A percentile compares a stretch with the other conserved stretches of the same genome.
phyloP scores from a whole-genome alignment of 768 basidiomycete genomes.

The Kwoniella dejecticola region DNA sequence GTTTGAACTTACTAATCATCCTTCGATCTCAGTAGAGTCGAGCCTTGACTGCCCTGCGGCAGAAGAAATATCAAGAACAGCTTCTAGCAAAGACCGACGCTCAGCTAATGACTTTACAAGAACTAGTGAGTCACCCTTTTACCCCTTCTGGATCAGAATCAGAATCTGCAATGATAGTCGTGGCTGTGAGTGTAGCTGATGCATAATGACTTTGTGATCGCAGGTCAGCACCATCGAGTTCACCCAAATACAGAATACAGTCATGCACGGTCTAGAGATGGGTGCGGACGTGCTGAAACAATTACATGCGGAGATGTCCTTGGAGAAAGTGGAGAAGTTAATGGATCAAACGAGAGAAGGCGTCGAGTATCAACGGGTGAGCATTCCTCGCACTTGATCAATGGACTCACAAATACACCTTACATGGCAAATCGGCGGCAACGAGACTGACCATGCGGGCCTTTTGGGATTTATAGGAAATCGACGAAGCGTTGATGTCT shows the following conservation, averaged over 20 bases:
- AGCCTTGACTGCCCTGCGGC: constrained; percentile 81
- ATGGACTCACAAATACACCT: constrained; percentile 1
- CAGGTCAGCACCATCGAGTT: constrained; percentile 97
- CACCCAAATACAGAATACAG: constrained; percentile 87
- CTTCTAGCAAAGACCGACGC: constrained; percentile 83
- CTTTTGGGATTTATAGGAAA: too few relatives aligned
- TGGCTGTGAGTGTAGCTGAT: too few relatives aligned
- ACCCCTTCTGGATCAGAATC: too few relatives aligned
- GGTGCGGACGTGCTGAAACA: constrained; percentile 91
- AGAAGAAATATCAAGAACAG: constrained; percentile 90
- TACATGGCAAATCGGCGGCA: too few relatives aligned
- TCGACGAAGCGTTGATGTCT: constrained; percentile 80
- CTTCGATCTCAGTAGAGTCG: constrained; percentile 56
- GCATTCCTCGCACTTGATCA: constrained; percentile 38
- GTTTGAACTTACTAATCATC: too few relatives aligned
- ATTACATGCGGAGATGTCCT: constrained; percentile 88
- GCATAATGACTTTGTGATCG: too few relatives aligned
- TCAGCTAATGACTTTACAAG: constrained; percentile 85
- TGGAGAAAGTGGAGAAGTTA: constrained; percentile 89
- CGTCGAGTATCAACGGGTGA: constrained; percentile 81
- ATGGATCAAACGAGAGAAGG: constrained; percentile 92
- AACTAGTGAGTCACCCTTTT: constrained; percentile 65
- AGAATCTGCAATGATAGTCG: too few relatives aligned
- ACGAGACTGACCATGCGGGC: too few relatives aligned
- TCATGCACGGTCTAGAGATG: constrained; percentile 87